Evolutionary conservation across 2,329 filamentous ascomycete species (phyloP), one percentile per base, ranked within the genome.

Genomic region (Trichoderma guizhouense): DNA sequence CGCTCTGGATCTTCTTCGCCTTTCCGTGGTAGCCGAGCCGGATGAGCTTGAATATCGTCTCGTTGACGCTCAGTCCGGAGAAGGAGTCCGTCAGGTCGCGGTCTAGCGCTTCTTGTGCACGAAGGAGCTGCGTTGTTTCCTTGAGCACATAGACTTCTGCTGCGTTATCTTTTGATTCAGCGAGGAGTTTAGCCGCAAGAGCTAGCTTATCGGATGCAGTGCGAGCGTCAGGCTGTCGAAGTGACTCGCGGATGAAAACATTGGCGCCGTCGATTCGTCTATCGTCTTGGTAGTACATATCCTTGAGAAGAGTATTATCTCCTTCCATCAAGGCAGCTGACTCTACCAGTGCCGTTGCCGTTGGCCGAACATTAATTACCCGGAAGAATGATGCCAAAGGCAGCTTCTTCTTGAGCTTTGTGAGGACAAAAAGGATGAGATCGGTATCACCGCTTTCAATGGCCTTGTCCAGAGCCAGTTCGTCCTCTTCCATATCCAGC

Each of bases 241-340:
- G 85, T 0, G 95, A 93, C 82, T 99, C 95, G 24, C 90, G 89
- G 15, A 99, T 85, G 72, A 98, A 92, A 2, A 99, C 90, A 72
- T 94, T 92, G 0, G 95, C 93, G 3, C 96, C 94, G 75, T 98
- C 96, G 6, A 94, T 85, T 4, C 95, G 90, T 6, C 95, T 90
- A 79, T 99, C 96, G 77, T 98, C 96, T 82, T 98, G 96, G 80
- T 99, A 99, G 83, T 96, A 99, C 4, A 99, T 85, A 79, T 98
- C 96, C 78, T 98, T 99, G 30, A 99, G 88, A 26, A 99, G 82
- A 0, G 89, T 87, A 76, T 97, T 94, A 77, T 97, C 92, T 24
- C 82, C 84, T 65, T 93, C 90, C 65, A 88, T 86, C 58, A 83
- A 79, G 0, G 96, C 95, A 0, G 91, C 92, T 2, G 94, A 89